Conservation (phyloP, 768 basidiomycete genomes). For the Termitomyces sp. region DNA sequence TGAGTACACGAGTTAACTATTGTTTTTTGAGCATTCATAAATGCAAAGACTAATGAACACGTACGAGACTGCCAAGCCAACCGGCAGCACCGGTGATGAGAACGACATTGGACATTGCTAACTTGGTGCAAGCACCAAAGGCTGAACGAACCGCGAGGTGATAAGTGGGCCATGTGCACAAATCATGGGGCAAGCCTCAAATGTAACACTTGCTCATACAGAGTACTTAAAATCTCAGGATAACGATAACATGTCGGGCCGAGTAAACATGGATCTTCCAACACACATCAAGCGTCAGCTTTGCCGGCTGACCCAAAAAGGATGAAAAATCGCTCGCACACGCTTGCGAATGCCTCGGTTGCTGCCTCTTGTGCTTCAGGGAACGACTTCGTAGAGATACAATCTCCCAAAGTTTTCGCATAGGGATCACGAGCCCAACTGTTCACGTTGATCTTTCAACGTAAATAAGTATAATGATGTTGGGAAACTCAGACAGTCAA, state of each 20-base stretch:
- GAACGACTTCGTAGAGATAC: slow-evolving; percentile 30
- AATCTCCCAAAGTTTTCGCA: slow-evolving; percentile 27
- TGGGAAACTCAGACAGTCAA: background rate
- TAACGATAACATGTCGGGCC: background rate
- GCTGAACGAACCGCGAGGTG: background rate
- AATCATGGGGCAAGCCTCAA: background rate
- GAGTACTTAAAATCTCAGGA: background rate
- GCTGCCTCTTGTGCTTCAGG: slow-evolving; percentile 42
- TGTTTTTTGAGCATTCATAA: background rate
- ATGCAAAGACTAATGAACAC: slow-evolving; percentile 8
- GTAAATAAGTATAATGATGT: background rate
- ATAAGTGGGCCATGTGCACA: background rate
- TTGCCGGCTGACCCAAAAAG: slow-evolving; percentile 39
- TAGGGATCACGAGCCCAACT: slow-evolving; percentile 43
- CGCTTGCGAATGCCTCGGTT: slow-evolving; percentile 34
- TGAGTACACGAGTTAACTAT: slow-evolving; percentile 32
- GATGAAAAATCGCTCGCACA: slow-evolving; percentile 35
- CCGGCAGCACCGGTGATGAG: slow-evolving; percentile 43
- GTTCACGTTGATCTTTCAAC: slow-evolving; percentile 37
- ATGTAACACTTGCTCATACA: background rate
- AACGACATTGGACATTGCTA: slow-evolving; percentile 26
- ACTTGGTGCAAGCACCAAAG: background rate
- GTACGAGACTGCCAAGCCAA: slow-evolving; percentile 33
- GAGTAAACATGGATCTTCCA: background rate
- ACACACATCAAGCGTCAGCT: slow-evolving; percentile 16